Conservation (phyloP, 2,329 filamentous ascomycete species). For the Colletotrichum ledebouriae region DNA sequence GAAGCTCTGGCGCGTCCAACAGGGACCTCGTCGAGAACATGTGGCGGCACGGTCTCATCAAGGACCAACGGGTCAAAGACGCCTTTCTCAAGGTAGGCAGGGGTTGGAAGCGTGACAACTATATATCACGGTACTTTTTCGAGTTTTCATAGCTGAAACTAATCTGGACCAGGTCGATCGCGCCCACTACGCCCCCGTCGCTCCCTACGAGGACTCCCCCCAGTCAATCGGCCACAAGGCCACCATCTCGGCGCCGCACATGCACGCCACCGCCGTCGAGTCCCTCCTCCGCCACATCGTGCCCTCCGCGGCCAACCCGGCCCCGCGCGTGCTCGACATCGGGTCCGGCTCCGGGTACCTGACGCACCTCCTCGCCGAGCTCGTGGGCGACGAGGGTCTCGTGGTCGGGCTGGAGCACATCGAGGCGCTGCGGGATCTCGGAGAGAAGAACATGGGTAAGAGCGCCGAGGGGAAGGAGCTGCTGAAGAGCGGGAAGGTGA, state of each 20-base stretch:
- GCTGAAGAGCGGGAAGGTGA: conserved; percentile 73
- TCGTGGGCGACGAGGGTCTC: conserved; percentile 67
- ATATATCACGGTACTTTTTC: too few species aligned
- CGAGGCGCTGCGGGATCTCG: conserved; percentile 70
- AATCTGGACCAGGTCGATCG: conserved; percentile 78
- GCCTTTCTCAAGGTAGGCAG: conserved; percentile 78
- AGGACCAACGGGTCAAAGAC: conserved; percentile 76
- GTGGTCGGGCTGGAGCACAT: conserved; percentile 86
- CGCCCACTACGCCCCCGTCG: conserved; percentile 80
- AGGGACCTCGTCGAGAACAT: conserved; percentile 83
- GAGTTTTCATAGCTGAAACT: neutral
- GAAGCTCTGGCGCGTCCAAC: conserved; percentile 82
- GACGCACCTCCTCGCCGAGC: conserved; percentile 87
- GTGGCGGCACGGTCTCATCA: conserved; percentile 78
- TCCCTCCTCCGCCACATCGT: conserved; percentile 61
- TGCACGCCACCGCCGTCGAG: conserved; percentile 69
- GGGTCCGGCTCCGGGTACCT: conserved; percentile 86
- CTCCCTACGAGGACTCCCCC: conserved; percentile 75
- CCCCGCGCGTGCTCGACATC: conserved; percentile 76
- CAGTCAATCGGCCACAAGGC: conserved; percentile 68
- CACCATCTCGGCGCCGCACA: conserved; percentile 72
- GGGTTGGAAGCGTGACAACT: neutral
- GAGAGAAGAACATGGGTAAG: conserved; percentile 75
- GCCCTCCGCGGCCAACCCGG: conserved; percentile 51
- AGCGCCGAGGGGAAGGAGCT: conserved; percentile 69